A percentile compares a stretch with the other conserved stretches of the same genome.
phyloP scores from a whole-genome alignment of 305 asterid species.

The Fraxinus sp. region DNA sequence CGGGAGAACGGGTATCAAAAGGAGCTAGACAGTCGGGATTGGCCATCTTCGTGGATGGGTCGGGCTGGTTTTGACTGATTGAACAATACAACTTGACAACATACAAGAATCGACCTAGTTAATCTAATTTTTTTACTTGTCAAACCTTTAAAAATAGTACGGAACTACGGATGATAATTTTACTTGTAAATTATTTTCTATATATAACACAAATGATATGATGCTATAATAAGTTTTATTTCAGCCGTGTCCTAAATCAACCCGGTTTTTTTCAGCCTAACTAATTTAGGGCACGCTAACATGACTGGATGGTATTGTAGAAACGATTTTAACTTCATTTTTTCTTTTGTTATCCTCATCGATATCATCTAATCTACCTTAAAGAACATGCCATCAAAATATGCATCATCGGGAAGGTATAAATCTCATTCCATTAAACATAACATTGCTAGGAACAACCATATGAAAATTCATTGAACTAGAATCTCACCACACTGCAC shows the following conservation, averaged over 20 bases:
- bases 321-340: not conserved
- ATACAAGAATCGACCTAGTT: not conserved
- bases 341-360: too few relatives aligned
- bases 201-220: not conserved
- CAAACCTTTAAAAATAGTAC: too few relatives aligned
- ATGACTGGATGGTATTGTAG: too few relatives aligned
- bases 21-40: not conserved
- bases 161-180: not conserved
- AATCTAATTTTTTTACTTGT: too few relatives aligned
- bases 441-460: not conserved
- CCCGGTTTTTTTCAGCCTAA: too few relatives aligned
- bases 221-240: not conserved
- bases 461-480: not conserved
- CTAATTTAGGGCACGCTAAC: not conserved
- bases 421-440: not conserved
- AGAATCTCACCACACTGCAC: slow-evolving; percentile 20
- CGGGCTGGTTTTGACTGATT: too few relatives aligned
- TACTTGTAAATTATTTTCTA: not conserved
- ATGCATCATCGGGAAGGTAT: not conserved
- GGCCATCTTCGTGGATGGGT: too few relatives aligned
- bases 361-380: not conserved
- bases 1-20: not conserved
- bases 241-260: not conserved
- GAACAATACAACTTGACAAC: not conserved
- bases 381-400: not conserved